phyloP scores from a whole-genome alignment of 768 basidiomycete genomes.

The Vishniacozyma victoriae region DNA sequence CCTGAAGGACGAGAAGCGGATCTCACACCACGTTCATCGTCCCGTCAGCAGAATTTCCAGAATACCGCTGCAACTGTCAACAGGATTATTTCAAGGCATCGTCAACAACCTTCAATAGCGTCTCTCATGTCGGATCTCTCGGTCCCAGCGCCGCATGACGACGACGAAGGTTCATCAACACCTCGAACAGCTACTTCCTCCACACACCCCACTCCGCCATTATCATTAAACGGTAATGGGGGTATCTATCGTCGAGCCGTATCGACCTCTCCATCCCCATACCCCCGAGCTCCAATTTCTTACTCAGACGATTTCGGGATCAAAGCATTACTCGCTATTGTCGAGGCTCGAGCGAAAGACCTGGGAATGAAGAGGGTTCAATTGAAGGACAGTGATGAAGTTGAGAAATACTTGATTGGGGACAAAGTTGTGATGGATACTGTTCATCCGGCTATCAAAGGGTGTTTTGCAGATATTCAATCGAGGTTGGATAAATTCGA shows the following conservation, averaged over 20 bases:
- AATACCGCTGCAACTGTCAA: constrained; percentile 30
- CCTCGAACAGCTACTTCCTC: constrained; percentile 49
- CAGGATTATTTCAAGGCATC: constrained; percentile 31
- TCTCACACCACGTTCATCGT: constrained; percentile 8
- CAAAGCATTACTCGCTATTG: constrained; percentile 77
- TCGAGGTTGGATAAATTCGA: constrained; percentile 36
- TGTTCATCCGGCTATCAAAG: constrained; percentile 30
- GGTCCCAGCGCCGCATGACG: constrained; percentile 14
- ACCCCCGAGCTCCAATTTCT: constrained; percentile 30
- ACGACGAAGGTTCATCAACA: constrained; percentile 19
- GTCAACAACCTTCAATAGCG: constrained; percentile 61
- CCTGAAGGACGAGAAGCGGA: constrained; percentile 12
- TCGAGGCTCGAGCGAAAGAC: constrained; percentile 53
- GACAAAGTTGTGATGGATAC: constrained; percentile 17
- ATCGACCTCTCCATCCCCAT: constrained; percentile 55
- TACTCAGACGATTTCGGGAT: constrained; percentile 74
- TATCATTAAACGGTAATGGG: constrained; percentile 3
- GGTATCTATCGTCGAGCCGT: constrained; percentile 44
- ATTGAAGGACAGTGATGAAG: constrained; percentile 22
- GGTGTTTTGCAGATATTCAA: constrained; percentile 23
- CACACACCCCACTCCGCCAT: constrained; percentile 35
- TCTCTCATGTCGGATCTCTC: constrained; percentile 60
- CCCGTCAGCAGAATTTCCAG: constrained; percentile 8
- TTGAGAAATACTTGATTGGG: constrained; percentile 32
- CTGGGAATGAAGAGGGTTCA: neutral